Base-by-base conservation (phyloP, 208 protist species). In the Crithidia acanthocephali region DNA sequence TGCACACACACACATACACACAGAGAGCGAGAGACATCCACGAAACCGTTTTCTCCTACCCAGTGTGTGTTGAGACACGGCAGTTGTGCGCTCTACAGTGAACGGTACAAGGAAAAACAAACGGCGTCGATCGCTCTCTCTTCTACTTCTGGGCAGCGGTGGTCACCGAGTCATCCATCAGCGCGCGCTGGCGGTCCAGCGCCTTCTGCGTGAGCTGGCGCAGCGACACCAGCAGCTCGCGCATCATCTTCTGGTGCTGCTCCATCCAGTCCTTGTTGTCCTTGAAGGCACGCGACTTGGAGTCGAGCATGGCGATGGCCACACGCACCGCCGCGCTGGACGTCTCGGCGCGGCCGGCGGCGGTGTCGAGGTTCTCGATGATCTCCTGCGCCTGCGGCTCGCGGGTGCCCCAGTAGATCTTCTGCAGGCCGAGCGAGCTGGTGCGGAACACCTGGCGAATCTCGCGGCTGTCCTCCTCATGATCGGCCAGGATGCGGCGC, bases 231-330 rank as follows among this genome's bases (percentile, higher is more conserved):
- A 90, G 74, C 27, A 90, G 74, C 57, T 90, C 80, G n/a, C 85
- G 64, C 50, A 90, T 48, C n/a, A 83, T 79, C 62, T 86, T 76
- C 52, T 91, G 85, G 50, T 91, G 83, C 22, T 78, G 71, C 52
- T 89, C 79, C 83, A 91, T 93, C 85, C 83, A 91, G 37, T 88
- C 79, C 64, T 80, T 81, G 63, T 88, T 84, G 59, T 91, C 83
- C 25, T 52, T 62, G 47, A 88, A 87, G 18, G 71, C 66, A 16
- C 78, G 66, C 35, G 72, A 13, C 62, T 85, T 86, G 8, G 85
- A 88, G 45, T 91, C 75, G 35, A 93, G 74, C 68, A 93, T 79
- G 0, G 77, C 76, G 35, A 86, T 60, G 4, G 81, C 78, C 42
- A 87, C 74, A 27, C 84, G 87, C 33, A 90, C 74, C 2, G 83